Percentiles rank a stretch among this genome's conserved stretches.
Evolutionary conservation across 2,329 filamentous ascomycete species (phyloP).

Genomic region (Thelonectria rubi): DNA sequence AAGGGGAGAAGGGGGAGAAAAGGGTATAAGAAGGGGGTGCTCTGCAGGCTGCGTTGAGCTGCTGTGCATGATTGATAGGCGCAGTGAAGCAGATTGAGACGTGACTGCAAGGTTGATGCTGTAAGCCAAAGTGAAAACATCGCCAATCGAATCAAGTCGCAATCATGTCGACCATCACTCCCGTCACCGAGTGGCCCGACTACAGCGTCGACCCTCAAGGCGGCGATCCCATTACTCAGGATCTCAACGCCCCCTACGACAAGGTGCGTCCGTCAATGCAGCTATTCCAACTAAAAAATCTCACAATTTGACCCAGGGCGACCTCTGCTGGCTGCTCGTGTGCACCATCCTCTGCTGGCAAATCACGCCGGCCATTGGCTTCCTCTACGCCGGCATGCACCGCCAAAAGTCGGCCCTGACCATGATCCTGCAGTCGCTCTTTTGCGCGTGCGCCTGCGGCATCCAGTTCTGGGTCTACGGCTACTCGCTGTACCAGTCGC

Average conservation of each 20-base stretch:
- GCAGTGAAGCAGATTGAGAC: not conserved
- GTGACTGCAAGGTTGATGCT: not conserved
- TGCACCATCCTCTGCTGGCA: conserved; percentile 51
- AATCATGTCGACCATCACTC: conserved; percentile 30
- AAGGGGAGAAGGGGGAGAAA: not conserved
- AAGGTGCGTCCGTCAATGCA: conserved; percentile 43
- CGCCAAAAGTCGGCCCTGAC: conserved; percentile 52
- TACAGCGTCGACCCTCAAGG: conserved; percentile 51
- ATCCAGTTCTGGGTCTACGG: conserved; percentile 60
- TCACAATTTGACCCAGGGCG: conserved; percentile 43
- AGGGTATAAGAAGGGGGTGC: conserved; percentile 7
- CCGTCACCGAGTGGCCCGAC: conserved; percentile 53
- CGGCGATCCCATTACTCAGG: conserved; percentile 54
- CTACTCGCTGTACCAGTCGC: conserved; percentile 53
- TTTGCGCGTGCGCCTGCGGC: conserved; percentile 55
- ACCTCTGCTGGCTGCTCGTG: conserved; percentile 55
- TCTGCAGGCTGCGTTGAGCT: not conserved
- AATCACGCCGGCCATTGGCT: conserved; percentile 52
- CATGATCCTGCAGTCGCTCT: conserved; percentile 58
- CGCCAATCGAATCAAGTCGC: not conserved
- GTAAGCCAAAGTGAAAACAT: not conserved
- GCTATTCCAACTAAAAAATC: not conserved
- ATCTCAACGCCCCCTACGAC: conserved; percentile 56
- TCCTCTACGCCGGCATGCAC: conserved; percentile 52
- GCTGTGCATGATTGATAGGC: not conserved